Base-by-base conservation (phyloP, 2,329 filamentous ascomycete species). In the Cylindrodendrum hubeiense region DNA sequence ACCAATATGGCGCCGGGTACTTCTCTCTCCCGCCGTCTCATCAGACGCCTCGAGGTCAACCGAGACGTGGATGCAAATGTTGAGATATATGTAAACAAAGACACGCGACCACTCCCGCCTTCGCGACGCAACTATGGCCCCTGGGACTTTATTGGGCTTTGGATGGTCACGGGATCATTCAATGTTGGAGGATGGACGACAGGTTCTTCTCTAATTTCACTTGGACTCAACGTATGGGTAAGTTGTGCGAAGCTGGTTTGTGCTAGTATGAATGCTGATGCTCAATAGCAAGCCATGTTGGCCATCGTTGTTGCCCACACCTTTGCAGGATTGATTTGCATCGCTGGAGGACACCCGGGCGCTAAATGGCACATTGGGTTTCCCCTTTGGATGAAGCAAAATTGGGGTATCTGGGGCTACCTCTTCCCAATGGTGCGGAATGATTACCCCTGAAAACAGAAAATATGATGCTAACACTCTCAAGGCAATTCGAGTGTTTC, bases 181-280 rank as follows among this genome's bases (percentile, higher is more conserved):
- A 78, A 78, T 46, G 74, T 78, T 4, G 76, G 76, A 30, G 76
- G 76, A 21, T 78, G 76, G 76, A 75, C 75, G 5, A 77, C 75
- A 0, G 76, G 76, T 2, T 76, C 74, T 4, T 74, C 70, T 3
- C 61, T 76, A 21, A 75, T 76, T 50, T 73, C 74, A 2, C 70
- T 75, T 2, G 72, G 74, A 5, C 68, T 75, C 15, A 75, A 75
- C 39, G 73, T 75, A 19, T 69, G 55, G 64, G 69, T 30, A 12
- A 55, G 51, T 61, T 17, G 1, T 21, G 15, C 26, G 5, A 7
- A 56, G 6, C 21, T 5, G 3, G 9, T 15, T 9, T 9, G 9
- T 2, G 9, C 3, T 1, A 30, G n/a, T 17, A 17, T 2, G 3
- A 7, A 15, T 41, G 19, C 37, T 50, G 7, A 50, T n/a, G 10